Conservation (phyloP, 1,284 basidiomycete genomes). For the Trichosporon sp. region DNA sequence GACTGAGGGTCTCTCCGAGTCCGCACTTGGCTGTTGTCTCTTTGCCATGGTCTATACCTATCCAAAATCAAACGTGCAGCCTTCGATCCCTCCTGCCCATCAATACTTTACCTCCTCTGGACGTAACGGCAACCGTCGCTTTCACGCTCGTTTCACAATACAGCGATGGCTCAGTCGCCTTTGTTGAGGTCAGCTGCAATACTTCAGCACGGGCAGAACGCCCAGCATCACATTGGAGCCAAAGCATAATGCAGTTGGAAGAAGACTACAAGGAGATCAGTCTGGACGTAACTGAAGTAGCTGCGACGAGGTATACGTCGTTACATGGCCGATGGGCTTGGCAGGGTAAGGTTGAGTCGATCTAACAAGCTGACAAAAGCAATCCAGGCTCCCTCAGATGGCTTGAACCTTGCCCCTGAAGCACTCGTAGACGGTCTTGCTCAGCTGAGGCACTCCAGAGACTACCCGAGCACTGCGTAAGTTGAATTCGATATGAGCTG, state of each 20-base stretch:
- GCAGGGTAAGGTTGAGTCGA: constrained; percentile 25
- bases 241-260: background rate
- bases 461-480: background rate
- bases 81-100: background rate
- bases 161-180: background rate
- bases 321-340: constrained; percentile 34
- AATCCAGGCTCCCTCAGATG: background rate
- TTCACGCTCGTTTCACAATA: background rate
- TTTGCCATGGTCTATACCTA: background rate
- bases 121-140: background rate
- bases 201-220: background rate
- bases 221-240: background rate
- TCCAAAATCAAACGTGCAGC: background rate
- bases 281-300: background rate
- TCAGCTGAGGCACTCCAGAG: background rate
- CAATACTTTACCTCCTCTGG: background rate
- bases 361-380: background rate
- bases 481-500: background rate
- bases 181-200: background rate
- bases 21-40: background rate
- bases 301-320: constrained; percentile 15
- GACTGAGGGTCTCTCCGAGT: background rate
- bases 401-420: background rate
- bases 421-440: background rate
- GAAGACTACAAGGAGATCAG: background rate